Percentiles rank a stretch among this genome's conserved stretches.
These are phyloP conservation scores for Periconia macrospinosa DNA, from an alignment of 2,329 filamentous ascomycete species.

Conservation along the genomic window DNA sequence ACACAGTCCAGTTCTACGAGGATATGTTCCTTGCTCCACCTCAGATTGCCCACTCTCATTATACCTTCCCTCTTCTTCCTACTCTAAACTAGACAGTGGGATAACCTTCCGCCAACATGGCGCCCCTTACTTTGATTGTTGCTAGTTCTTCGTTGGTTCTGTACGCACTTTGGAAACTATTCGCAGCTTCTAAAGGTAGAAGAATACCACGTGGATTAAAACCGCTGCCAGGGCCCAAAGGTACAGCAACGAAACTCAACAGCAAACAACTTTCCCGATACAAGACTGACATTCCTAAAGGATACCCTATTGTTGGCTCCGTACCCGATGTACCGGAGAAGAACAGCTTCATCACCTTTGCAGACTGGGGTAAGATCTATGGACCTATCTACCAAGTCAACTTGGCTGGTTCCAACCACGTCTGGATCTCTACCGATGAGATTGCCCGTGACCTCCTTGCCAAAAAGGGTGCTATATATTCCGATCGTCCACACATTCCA, in stretches of 20 bases:
- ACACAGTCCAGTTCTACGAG: conserved; percentile 10
- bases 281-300: conserved; percentile 26
- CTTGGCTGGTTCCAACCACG: conserved; percentile 48
- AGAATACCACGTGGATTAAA: conserved; percentile 40
- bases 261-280: conserved; percentile 1
- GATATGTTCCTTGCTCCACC: not conserved
- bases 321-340: conserved; percentile 48
- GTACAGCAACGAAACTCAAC: conserved; percentile 20
- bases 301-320: conserved; percentile 47
- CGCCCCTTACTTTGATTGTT: conserved; percentile 29
- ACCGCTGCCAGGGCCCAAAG: conserved; percentile 45
- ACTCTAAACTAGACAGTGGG: not conserved
- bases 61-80: conserved; percentile 1
- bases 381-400: conserved; percentile 51
- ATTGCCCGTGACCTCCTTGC: conserved; percentile 48
- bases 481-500: conserved; percentile 50
- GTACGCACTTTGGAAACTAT: conserved; percentile 34
- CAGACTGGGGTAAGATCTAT: conserved; percentile 49
- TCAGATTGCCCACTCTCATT: not conserved
- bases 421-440: conserved; percentile 49
- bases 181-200: conserved; percentile 25
- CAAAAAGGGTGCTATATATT: conserved; percentile 51
- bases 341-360: conserved; percentile 49
- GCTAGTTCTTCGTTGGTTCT: conserved; percentile 23
- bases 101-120: conserved; percentile 27